Conservation (phyloP, 2,329 filamentous ascomycete genomes). For the Alternaria ventricosa region DNA sequence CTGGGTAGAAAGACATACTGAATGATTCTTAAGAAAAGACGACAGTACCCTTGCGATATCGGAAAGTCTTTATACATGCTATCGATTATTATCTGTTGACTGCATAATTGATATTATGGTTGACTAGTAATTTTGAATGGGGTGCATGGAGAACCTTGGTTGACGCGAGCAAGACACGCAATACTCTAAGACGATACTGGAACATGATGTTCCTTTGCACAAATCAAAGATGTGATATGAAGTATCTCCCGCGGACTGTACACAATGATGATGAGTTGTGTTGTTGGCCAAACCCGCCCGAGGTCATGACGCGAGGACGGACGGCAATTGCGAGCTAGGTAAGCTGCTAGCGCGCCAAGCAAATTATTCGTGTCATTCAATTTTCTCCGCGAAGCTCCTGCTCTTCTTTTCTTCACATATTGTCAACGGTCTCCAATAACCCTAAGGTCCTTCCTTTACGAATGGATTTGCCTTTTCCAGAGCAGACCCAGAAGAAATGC, state of each 20-base stretch:
- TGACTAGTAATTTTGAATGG: neutral
- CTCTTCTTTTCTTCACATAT: conserved; percentile 38
- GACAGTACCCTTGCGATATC: neutral
- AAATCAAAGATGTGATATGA: neutral
- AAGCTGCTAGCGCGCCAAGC: conserved; percentile 13
- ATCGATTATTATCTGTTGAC: neutral
- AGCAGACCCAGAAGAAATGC: conserved; percentile 45
- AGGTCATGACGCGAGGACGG: neutral
- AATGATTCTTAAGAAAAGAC: neutral
- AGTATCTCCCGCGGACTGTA: neutral
- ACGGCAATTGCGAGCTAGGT: neutral
- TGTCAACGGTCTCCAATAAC: conserved; percentile 36
- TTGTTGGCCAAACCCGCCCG: neutral
- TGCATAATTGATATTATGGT: neutral
- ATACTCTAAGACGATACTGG: neutral
- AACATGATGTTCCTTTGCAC: neutral
- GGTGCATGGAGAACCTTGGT: neutral
- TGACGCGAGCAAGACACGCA: neutral
- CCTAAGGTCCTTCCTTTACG: conserved; percentile 33
- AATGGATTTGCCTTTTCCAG: conserved; percentile 38
- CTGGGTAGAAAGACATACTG: neutral
- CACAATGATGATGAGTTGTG: neutral
- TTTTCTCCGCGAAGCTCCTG: conserved; percentile 7
- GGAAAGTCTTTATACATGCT: neutral
- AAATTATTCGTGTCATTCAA: neutral